A percentile compares a stretch with the other conserved stretches of the same genome.
These are phyloP conservation scores for Mortierella polycephala DNA, from an alignment of 371 early-diverging fungal genomes.

Conservation along the genomic window DNA sequence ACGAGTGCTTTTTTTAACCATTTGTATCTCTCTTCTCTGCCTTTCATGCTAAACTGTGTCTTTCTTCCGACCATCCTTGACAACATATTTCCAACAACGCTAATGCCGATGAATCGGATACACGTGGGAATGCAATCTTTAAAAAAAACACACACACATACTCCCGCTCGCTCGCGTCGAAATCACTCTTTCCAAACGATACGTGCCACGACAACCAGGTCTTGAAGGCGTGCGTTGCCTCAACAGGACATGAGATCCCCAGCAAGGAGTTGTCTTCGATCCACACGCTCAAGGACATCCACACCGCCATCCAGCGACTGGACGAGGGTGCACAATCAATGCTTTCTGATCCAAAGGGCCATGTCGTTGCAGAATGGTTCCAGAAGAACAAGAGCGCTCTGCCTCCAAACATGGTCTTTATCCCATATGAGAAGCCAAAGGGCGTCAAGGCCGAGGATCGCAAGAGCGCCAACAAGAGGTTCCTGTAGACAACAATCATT, in stretches of 20 bases:
- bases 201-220: slow-evolving; percentile 14
- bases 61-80: not conserved
- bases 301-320: slow-evolving; percentile 15
- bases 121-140: too few relatives aligned
- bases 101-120: not conserved
- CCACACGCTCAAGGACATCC: slow-evolving; percentile 35
- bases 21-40: too few relatives aligned
- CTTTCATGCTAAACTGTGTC: not conserved
- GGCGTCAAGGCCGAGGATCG: slow-evolving; percentile 43
- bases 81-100: not conserved
- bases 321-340: slow-evolving; percentile 10
- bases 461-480: slow-evolving; percentile 47
- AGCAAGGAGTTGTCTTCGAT: slow-evolving; percentile 43
- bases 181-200: too few relatives aligned
- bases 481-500: slow-evolving; percentile 23
- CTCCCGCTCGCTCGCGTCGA: too few relatives aligned
- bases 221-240: slow-evolving; percentile 40
- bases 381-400: slow-evolving; percentile 30
- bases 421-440: slow-evolving; percentile 41
- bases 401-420: slow-evolving; percentile 48
- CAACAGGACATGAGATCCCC: slow-evolving; percentile 48
- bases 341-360: slow-evolving; percentile 36
- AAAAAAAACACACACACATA: too few relatives aligned
- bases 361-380: slow-evolving; percentile 53
- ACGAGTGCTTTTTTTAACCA: not conserved